Conservation (phyloP, 2,329 filamentous ascomycete genomes). For the Polychaeton citri region DNA sequence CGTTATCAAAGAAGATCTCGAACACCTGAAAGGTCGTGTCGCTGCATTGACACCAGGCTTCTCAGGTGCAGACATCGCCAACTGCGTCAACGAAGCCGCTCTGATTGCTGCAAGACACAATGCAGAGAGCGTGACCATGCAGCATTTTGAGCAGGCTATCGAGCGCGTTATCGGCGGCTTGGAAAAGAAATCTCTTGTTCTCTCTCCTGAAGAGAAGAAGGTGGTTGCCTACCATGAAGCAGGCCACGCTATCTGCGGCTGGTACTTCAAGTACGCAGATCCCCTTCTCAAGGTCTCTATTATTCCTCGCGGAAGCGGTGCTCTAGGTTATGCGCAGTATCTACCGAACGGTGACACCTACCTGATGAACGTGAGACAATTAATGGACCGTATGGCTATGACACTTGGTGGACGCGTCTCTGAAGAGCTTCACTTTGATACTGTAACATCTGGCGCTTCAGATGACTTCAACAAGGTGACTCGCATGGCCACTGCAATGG, state of each 20-base stretch:
- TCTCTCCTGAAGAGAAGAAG: constrained; percentile 85
- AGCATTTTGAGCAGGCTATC: constrained; percentile 92
- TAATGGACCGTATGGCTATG: constrained; percentile 99
- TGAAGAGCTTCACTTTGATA: constrained; percentile 93
- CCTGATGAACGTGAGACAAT: constrained; percentile 85
- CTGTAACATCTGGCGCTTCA: constrained; percentile 84
- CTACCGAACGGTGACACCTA: constrained; percentile 93
- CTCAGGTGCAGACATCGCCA: constrained; percentile 94
- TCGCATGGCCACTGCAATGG: constrained; percentile 90
- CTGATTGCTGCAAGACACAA: constrained; percentile 79
- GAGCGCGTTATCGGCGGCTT: constrained; percentile 93
- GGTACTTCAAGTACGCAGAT: constrained; percentile 95
- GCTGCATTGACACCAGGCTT: constrained; percentile 91
- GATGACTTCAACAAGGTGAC: constrained; percentile 99
- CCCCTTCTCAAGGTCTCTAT: constrained; percentile 97
- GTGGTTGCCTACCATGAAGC: constrained; percentile 97
- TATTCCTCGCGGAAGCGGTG: constrained; percentile 87
- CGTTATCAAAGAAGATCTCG: constrained; percentile 78
- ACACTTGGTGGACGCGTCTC: constrained; percentile 89
- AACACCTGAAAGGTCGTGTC: constrained; percentile 75
- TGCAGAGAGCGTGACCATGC: constrained; percentile 70
- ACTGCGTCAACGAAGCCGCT: constrained; percentile 95
- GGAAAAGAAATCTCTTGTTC: constrained; percentile 92
- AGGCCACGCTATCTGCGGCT: constrained; percentile 94
- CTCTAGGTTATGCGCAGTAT: constrained; percentile 92